phyloP scores from a whole-genome alignment of 2,329 filamentous ascomycete species.

The Colletotrichum graminicola region DNA sequence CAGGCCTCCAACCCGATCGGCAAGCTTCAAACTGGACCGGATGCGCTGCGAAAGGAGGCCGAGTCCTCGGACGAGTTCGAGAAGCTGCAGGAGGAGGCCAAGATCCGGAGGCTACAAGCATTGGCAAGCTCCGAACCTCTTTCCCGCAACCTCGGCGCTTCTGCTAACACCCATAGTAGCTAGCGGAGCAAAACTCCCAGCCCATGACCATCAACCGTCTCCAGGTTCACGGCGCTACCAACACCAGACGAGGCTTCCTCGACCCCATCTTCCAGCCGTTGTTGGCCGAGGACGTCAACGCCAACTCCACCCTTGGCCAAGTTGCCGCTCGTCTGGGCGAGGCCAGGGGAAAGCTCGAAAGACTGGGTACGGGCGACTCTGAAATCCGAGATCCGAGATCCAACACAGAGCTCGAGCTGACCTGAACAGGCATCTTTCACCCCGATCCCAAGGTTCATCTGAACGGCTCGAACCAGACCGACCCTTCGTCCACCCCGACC shows the following conservation, averaged over 20 bases:
- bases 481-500: slow-evolving; percentile 77
- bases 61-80: slow-evolving; percentile 53
- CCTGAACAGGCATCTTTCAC: slow-evolving; percentile 81
- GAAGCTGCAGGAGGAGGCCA: slow-evolving; percentile 55
- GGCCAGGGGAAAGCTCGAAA: slow-evolving; percentile 79
- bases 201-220: slow-evolving; percentile 91
- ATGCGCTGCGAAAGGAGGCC: slow-evolving; percentile 55
- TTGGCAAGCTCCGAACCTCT: slow-evolving; percentile 47
- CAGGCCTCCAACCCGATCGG: slow-evolving; percentile 54
- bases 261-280: slow-evolving; percentile 84
- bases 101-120: slow-evolving; percentile 54
- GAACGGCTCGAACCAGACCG: slow-evolving; percentile 77
- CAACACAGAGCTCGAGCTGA: slow-evolving; percentile 44
- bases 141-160: not conserved
- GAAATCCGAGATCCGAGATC: too few species aligned
- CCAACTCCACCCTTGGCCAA: slow-evolving; percentile 82
- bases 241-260: slow-evolving; percentile 88
- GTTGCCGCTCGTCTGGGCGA: slow-evolving; percentile 79
- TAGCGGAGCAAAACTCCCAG: slow-evolving; percentile 48
- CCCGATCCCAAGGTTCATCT: slow-evolving; percentile 85
- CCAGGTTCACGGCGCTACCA: slow-evolving; percentile 82
- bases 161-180: slow-evolving; percentile 33
- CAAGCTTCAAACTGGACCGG: slow-evolving; percentile 56
- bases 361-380: slow-evolving; percentile 74
- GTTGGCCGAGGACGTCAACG: slow-evolving; percentile 74